Conservation (phyloP, 805 yeast genomes). For the Sugiyamaella qingdaonensis region DNA sequence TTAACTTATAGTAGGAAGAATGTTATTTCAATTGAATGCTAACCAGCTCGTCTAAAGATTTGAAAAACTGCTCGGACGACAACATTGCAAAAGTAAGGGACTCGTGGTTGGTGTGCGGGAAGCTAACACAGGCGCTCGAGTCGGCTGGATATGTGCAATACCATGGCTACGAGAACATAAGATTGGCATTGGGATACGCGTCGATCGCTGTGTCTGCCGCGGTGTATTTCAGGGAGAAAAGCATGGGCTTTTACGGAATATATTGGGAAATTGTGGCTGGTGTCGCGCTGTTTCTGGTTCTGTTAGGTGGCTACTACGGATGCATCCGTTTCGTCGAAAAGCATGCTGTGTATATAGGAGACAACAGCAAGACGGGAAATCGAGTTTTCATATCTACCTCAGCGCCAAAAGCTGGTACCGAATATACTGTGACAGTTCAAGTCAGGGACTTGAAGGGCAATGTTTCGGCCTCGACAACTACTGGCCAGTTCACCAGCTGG, state of each 20-base stretch:
- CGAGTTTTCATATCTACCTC: background rate
- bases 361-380: slow-evolving; percentile 9
- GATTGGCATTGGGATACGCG: slow-evolving; percentile 29
- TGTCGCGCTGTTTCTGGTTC: slow-evolving; percentile 26
- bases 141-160: slow-evolving; percentile 27
- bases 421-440: slow-evolving; percentile 20
- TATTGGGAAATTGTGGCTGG: slow-evolving; percentile 27
- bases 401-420: slow-evolving; percentile 13
- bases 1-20: slow-evolving; percentile 21
- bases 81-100: slow-evolving; percentile 25
- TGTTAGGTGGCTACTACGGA: slow-evolving; percentile 22
- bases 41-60: slow-evolving; percentile 28
- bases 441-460: slow-evolving; percentile 13
- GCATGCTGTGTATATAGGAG: slow-evolving; percentile 29
- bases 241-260: slow-evolving; percentile 30
- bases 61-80: slow-evolving; percentile 31
- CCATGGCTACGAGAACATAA: slow-evolving; percentile 24
- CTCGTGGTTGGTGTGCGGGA: background rate
- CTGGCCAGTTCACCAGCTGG: slow-evolving; percentile 22
- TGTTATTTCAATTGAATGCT: background rate
- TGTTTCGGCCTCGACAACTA: background rate
- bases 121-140: slow-evolving; percentile 19
- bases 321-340: slow-evolving; percentile 29
- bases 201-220: slow-evolving; percentile 30
- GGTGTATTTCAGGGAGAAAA: slow-evolving; percentile 27